Base-by-base conservation (phyloP, 345 rosid species). In the Salix viminalis region DNA sequence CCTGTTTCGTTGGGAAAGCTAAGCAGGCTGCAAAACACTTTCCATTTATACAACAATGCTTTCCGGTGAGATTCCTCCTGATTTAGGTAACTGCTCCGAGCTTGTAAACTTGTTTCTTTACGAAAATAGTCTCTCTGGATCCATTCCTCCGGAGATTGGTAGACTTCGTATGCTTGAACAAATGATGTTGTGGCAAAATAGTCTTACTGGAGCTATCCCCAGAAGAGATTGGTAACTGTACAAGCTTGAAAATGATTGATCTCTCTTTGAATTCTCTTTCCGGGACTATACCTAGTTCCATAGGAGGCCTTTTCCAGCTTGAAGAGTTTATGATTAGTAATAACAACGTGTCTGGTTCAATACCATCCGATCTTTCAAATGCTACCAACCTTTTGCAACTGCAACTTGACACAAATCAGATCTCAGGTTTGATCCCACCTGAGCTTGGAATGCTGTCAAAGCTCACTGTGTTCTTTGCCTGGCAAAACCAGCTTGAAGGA, bases 401-500 rank as follows among this genome's bases (percentile, higher is more conserved):
- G 76, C 97, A 96, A 82, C 91, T 96, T 1, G 97, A 96, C 42
- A 80, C 87, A 58, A 96, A 96, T 70, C 94, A 91, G 82, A 85
- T 96, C 48, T 90, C 97, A 1, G 99, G 98, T 65, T 80, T 90
- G 82, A 90, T 96, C 70, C 98, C 99, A 2, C 83, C 89, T 0
- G 97, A 93, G 81, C 84, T 93, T 5, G 98, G 97, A 19, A 71
- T 60, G 84, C 79, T 94, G 72, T 78, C 92, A 34, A 81, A 76
- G 86, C 91, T 94, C 41, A 82, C 77, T 44, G 88, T 95, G 81
- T 91, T 96, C 83, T 88, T 89, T 37, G 97, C 93, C 60, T 93
- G 97, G 99, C 87, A 91, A 74, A 96, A 96, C 85, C 93, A 91
- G 86, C 93, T 96, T 32, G 97, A 90, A 83, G 99, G 99, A 77